A percentile compares a stretch with the other conserved stretches of the same genome.
Conservation (phyloP, 176 grass and related monocot species). For the Juncus effusus region DNA sequence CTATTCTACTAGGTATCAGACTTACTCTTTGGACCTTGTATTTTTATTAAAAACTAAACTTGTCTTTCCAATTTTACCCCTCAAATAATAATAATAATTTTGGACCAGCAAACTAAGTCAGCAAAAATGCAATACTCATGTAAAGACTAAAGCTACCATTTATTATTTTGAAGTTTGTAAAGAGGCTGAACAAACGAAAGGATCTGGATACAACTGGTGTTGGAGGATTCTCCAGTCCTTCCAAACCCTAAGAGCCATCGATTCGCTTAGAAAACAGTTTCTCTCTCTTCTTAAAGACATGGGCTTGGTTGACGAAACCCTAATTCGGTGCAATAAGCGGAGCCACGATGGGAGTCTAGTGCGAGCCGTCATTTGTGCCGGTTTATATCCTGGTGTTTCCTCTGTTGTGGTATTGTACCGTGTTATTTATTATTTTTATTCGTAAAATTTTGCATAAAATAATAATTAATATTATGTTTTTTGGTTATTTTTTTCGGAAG, state of each 20-base stretch:
- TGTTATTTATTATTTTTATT: conserved; percentile 19
- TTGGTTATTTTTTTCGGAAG: conserved; percentile 50
- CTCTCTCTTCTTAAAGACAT: conserved; percentile 83
- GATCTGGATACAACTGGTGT: conserved; percentile 91
- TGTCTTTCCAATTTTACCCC: too few relatives aligned
- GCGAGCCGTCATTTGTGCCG: conserved; percentile 88
- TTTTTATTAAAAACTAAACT: too few relatives aligned
- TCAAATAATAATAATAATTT: too few relatives aligned
- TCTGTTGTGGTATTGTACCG: conserved; percentile 83
- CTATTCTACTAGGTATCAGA: conserved; percentile 75
- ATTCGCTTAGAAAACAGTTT: conserved; percentile 89
- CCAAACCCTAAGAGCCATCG: conserved; percentile 88
- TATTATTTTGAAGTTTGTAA: conserved; percentile 86
- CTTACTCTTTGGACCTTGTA: neutral
- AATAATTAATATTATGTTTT: conserved; percentile 6
- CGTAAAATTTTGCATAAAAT: conserved; percentile 37
- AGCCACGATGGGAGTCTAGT: conserved; percentile 79
- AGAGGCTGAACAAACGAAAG: conserved; percentile 71
- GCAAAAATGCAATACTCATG: conserved; percentile 91
- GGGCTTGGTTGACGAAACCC: conserved; percentile 70
- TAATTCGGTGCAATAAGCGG: conserved; percentile 76
- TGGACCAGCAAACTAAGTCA: conserved; percentile 76
- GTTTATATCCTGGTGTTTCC: conserved; percentile 92
- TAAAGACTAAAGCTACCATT: conserved; percentile 83
- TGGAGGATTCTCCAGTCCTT: conserved; percentile 95